phyloP scores from a whole-genome alignment of 2,329 filamentous ascomycete species.

The Lachnellula cervina region DNA sequence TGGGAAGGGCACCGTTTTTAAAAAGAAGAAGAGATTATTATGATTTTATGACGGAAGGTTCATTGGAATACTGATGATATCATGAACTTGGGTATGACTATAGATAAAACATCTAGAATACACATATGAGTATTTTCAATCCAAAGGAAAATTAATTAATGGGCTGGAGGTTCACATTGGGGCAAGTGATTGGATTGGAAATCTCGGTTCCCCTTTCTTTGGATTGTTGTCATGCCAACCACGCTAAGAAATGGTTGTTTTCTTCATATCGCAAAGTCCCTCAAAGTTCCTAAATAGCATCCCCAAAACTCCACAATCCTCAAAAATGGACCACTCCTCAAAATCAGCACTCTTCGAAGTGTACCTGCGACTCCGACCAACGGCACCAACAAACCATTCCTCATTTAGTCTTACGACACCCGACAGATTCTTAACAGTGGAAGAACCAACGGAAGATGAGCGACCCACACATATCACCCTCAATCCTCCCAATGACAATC shows the following conservation, averaged over 20 bases:
- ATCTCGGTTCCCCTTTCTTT: no score
- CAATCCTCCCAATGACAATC: constrained; percentile 74
- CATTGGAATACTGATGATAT: constrained; percentile 2
- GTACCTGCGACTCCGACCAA: constrained; percentile 77
- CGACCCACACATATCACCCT: constrained; percentile 68
- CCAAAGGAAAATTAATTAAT: no score
- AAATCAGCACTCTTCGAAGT: constrained; percentile 77
- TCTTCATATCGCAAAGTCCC: background rate
- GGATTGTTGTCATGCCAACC: background rate
- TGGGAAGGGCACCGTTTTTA: background rate
- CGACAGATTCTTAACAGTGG: constrained; percentile 76
- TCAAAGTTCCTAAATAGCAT: constrained; percentile 34
- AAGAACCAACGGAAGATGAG: constrained; percentile 44
- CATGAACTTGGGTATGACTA: background rate
- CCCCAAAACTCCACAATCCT: constrained; percentile 54
- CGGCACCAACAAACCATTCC: constrained; percentile 38
- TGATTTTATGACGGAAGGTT: no score
- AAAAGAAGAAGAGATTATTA: constrained; percentile 5
- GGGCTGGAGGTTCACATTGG: no score
- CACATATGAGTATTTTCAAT: background rate
- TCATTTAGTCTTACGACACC: constrained; percentile 36
- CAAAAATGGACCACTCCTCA: constrained; percentile 35
- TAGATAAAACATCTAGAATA: background rate
- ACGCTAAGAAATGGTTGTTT: background rate
- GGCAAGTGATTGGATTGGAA: no score